Conservation (phyloP, 2,329 filamentous ascomycete genomes). For the Phyllosticta citrichinensis region DNA sequence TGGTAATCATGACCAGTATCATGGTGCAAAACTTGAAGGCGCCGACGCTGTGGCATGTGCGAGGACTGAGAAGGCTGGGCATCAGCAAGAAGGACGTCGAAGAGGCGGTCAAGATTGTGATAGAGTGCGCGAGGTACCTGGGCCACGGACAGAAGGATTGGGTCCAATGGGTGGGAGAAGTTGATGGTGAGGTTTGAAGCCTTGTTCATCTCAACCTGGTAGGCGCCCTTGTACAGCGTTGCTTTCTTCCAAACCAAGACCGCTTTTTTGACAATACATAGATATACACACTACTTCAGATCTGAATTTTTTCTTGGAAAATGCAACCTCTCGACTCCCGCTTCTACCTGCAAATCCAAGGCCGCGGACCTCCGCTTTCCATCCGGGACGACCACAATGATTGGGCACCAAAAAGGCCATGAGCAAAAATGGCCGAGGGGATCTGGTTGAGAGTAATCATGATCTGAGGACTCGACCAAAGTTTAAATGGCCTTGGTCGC, state of each 20-base stretch:
- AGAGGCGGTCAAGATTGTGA: conserved; percentile 31
- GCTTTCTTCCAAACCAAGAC: neutral
- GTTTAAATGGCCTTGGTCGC: neutral
- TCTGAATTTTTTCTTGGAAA: neutral
- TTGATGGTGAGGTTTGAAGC: conserved; percentile 3
- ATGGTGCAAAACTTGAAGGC: conserved; percentile 47
- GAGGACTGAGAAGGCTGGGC: conserved; percentile 40
- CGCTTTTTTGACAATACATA: neutral
- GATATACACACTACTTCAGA: neutral
- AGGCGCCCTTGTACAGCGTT: neutral
- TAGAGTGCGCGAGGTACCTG: neutral
- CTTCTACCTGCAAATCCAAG: neutral
- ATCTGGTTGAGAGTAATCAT: neutral
- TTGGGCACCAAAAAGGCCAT: neutral
- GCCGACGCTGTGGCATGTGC: conserved; percentile 47
- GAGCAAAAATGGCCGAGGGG: neutral
- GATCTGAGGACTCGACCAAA: neutral
- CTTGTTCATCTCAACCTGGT: neutral
- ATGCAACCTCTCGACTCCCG: neutral
- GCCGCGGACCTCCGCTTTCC: neutral
- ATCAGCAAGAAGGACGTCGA: conserved; percentile 37
- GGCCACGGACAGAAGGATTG: neutral
- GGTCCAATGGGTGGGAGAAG: conserved; percentile 6
- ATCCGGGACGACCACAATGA: neutral
- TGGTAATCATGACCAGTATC: conserved; percentile 45